Conservation (phyloP, 208 protist genomes). For the Acanthamoeba healyi region DNA sequence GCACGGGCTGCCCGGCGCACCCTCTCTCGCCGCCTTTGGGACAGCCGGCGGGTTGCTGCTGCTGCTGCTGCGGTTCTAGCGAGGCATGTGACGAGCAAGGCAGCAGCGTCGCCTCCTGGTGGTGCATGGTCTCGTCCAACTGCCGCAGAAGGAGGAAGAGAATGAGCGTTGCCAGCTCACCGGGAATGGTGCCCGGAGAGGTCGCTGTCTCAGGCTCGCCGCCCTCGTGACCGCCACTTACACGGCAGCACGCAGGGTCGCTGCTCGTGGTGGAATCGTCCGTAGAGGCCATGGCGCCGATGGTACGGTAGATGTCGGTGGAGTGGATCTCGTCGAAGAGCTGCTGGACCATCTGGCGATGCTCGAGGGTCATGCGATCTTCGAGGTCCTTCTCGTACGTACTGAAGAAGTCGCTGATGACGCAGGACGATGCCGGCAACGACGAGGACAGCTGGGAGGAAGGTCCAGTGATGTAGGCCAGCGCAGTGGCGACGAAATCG, state of each 20-base stretch:
- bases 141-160: background rate
- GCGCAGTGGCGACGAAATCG: background rate
- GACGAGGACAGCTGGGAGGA: background rate
- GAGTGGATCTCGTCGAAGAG: constrained; percentile 23
- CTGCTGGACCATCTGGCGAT: background rate
- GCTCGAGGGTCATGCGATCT: background rate
- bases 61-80: background rate
- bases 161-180: constrained; percentile 10
- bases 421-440: background rate
- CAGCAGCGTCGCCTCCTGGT: too few relatives aligned
- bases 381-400: constrained; percentile 11
- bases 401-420: constrained; percentile 6
- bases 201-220: background rate
- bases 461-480: background rate
- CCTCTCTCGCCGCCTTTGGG: too few relatives aligned
- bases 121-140: background rate
- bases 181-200: background rate
- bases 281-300: background rate
- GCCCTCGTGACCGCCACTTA: background rate
- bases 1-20: background rate
- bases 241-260: background rate
- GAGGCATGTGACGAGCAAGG: too few relatives aligned
- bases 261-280: background rate
- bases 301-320: background rate
- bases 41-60: background rate